Conservation (phyloP, 441 rosid genomes). For the Syzygium malaccense region DNA sequence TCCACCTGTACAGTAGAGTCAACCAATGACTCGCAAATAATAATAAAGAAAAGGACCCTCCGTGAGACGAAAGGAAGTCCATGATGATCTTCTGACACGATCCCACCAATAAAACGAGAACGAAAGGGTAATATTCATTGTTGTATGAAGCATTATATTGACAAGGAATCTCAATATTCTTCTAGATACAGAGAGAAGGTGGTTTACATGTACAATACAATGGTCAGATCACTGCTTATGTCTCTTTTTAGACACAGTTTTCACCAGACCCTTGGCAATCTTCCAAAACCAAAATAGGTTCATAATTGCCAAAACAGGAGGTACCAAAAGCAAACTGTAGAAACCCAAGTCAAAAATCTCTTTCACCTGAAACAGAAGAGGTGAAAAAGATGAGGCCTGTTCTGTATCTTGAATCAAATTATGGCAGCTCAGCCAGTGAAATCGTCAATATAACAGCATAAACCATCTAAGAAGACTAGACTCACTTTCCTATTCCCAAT, state of each 20-base stretch:
- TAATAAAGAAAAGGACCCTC: not conserved
- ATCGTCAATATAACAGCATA: not conserved
- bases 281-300: conserved; percentile 77
- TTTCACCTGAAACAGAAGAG: conserved; percentile 38
- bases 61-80: not conserved
- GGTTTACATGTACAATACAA: not conserved
- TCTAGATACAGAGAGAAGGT: not conserved
- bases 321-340: conserved; percentile 49
- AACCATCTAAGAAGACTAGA: not conserved
- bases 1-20: not conserved
- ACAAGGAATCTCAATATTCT: not conserved
- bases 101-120: not conserved
- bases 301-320: conserved; percentile 43
- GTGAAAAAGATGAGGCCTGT: not conserved
- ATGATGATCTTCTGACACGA: not conserved
- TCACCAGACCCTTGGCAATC: conserved; percentile 60
- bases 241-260: conserved; percentile 50
- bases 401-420: not conserved
- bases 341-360: conserved; percentile 59
- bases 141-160: not conserved
- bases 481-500: not conserved
- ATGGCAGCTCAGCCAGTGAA: not conserved
- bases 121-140: not conserved
- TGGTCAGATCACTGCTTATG: conserved; percentile 28
- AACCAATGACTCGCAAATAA: not conserved